Evolutionary conservation across 768 basidiomycete species (phyloP).

Genomic region (Pluteus cervinus): DNA sequence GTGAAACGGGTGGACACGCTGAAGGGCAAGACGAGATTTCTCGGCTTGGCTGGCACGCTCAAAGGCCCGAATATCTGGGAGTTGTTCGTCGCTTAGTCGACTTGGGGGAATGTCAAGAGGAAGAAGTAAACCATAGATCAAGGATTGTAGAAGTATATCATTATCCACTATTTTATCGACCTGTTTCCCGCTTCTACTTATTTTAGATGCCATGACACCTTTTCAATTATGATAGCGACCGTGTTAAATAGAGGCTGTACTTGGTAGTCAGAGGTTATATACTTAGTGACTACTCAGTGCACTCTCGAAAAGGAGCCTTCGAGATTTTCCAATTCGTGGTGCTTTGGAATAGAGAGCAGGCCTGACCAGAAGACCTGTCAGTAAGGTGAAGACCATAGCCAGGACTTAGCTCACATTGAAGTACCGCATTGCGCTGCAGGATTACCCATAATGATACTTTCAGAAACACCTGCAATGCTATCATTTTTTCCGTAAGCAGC

Average conservation of each 20-base stretch:
- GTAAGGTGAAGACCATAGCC: slow-evolving; percentile 1
- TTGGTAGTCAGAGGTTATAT: too few species aligned
- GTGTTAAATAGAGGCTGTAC: too few species aligned
- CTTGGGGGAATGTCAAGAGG: too few species aligned
- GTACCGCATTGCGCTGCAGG: slow-evolving; percentile 92
- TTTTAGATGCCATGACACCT: too few species aligned
- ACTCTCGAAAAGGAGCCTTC: slow-evolving; percentile 44
- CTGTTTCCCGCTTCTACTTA: too few species aligned
- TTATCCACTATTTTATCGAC: too few species aligned
- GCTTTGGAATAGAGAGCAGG: slow-evolving; percentile 41
- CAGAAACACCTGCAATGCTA: slow-evolving; percentile 92
- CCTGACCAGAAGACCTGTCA: slow-evolving; percentile 22
- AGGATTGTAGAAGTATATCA: too few species aligned
- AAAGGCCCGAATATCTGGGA: slow-evolving; percentile 38
- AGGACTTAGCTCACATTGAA: slow-evolving; percentile 63
- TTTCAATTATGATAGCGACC: too few species aligned
- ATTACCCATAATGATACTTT: slow-evolving; percentile 99
- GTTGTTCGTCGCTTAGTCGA: too few species aligned
- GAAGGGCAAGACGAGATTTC: slow-evolving; percentile 36
- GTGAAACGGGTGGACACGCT: slow-evolving; percentile 55
- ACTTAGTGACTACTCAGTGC: too few species aligned
- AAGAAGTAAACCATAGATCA: too few species aligned
- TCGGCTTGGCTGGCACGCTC: slow-evolving; percentile 40
- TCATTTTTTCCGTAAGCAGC: slow-evolving; percentile 95
- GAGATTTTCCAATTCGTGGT: slow-evolving; percentile 41